These are phyloP conservation scores for Suhomyces sp. DNA, from an alignment of 805 yeast genomes.

Conservation along the genomic window DNA sequence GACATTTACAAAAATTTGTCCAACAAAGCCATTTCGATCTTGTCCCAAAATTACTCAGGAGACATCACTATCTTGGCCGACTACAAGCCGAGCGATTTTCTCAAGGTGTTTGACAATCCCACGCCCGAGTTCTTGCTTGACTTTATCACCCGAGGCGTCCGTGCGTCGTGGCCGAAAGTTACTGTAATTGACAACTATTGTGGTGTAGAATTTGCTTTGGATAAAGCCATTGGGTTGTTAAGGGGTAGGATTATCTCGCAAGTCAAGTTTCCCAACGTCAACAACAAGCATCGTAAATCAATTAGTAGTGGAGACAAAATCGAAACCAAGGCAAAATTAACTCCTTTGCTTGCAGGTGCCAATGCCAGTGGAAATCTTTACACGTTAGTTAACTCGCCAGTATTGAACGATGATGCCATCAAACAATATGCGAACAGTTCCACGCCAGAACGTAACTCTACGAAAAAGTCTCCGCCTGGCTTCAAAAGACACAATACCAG, in stretches of 20 bases:
- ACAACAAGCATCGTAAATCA: constrained; percentile 3
- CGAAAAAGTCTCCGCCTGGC: constrained; percentile 14
- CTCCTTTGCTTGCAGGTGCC: not conserved
- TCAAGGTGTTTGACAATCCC: constrained; percentile 74
- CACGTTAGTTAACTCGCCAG: constrained; percentile 23
- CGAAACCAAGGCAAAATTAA: not conserved
- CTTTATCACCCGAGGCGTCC: constrained; percentile 75
- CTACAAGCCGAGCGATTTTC: constrained; percentile 54
- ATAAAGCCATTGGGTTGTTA: constrained; percentile 67
- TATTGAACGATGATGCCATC: constrained; percentile 10
- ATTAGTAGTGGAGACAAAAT: constrained; percentile 1
- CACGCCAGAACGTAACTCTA: not conserved
- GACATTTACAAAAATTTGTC: constrained; percentile 73
- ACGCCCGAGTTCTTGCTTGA: constrained; percentile 69
- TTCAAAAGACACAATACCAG: constrained; percentile 25
- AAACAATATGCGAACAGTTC: constrained; percentile 5
- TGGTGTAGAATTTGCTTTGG: constrained; percentile 83
- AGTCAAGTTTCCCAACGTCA: constrained; percentile 7
- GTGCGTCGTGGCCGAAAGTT: constrained; percentile 92
- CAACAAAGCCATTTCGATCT: constrained; percentile 68
- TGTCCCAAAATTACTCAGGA: constrained; percentile 88
- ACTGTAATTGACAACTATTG: constrained; percentile 86
- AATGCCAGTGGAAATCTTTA: constrained; percentile 5
- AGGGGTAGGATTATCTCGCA: constrained; percentile 56
- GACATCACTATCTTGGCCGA: constrained; percentile 91